These are phyloP conservation scores for Diaporthe ilicicola DNA, from an alignment of 2,329 filamentous ascomycete genomes.

Conservation along the genomic window DNA sequence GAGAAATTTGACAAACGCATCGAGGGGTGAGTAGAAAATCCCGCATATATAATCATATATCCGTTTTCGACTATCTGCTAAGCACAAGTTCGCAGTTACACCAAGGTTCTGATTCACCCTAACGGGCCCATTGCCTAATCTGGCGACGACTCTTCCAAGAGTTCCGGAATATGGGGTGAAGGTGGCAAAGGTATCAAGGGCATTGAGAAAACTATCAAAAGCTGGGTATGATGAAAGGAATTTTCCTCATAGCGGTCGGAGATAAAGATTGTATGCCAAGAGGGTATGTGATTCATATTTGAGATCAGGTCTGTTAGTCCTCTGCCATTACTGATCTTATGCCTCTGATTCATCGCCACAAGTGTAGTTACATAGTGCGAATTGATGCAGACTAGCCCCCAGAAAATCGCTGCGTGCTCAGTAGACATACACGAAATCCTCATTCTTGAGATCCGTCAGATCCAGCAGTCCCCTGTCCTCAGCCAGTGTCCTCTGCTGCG, in stretches of 20 bases:
- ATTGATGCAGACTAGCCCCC: neutral
- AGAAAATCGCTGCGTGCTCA: conserved; percentile 35
- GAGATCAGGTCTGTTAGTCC: neutral
- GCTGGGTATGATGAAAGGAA: neutral
- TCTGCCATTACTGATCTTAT: neutral
- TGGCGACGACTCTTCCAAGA: neutral
- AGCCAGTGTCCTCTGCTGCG: conserved; percentile 37
- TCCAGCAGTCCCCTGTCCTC: conserved; percentile 58
- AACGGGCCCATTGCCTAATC: conserved; percentile 53
- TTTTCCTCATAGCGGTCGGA: no score
- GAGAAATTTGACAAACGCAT: conserved; percentile 72
- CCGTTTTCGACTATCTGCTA: neutral
- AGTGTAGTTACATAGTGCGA: neutral
- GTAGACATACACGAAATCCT: conserved; percentile 68
- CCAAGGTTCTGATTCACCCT: conserved; percentile 73
- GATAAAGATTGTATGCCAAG: neutral
- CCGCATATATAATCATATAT: rapidly evolving
- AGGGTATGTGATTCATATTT: no score
- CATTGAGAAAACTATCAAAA: conserved; percentile 11
- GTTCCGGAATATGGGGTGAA: neutral
- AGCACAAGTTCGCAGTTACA: conserved; percentile 45
- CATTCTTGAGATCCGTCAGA: conserved; percentile 65
- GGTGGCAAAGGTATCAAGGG: neutral
- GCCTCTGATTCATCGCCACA: no score
- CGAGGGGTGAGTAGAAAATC: conserved; percentile 56